These are phyloP conservation scores for Saccharomyces pastorianus DNA, from an alignment of 1,139 yeast species.

Conservation along the genomic window DNA sequence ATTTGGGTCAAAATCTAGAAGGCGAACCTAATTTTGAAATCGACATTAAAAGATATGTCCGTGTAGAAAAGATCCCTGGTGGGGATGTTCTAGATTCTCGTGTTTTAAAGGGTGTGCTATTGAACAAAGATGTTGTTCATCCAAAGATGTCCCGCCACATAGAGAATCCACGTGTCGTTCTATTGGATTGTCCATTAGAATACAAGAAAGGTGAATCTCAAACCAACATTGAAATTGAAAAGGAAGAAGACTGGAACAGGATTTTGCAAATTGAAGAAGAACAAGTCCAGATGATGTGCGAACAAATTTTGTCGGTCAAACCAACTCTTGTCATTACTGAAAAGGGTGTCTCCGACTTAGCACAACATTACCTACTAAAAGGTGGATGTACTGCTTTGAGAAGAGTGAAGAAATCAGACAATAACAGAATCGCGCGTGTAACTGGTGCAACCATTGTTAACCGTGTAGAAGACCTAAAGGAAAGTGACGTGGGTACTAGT, in stretches of 20 bases:
- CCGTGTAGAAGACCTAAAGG: slow-evolving; percentile 89
- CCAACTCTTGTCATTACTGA: slow-evolving; percentile 96
- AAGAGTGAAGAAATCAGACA: slow-evolving; percentile 92
- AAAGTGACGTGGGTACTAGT: slow-evolving; percentile 75
- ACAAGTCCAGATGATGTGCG: slow-evolving; percentile 84
- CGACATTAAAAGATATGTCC: slow-evolving; percentile 85
- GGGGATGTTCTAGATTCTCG: slow-evolving; percentile 87
- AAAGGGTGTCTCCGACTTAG: slow-evolving; percentile 96
- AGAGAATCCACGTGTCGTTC: slow-evolving; percentile 78
- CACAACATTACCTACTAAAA: slow-evolving; percentile 90
- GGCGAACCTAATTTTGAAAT: slow-evolving; percentile 45
- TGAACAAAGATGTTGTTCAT: slow-evolving; percentile 95
- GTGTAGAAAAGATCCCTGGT: slow-evolving; percentile 95
- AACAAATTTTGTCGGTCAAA: slow-evolving; percentile 71
- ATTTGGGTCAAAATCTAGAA: slow-evolving; percentile 46
- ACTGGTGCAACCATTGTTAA: slow-evolving; percentile 97
- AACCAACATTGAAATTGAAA: slow-evolving; percentile 93
- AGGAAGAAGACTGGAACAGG: slow-evolving; percentile 95
- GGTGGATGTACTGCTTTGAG: slow-evolving; percentile 91
- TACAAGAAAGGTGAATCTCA: slow-evolving; percentile 99
- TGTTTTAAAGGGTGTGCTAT: slow-evolving; percentile 84
- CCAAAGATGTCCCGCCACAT: slow-evolving; percentile 92
- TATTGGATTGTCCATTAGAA: slow-evolving; percentile 93
- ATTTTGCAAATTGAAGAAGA: slow-evolving; percentile 95
- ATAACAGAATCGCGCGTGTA: slow-evolving; percentile 93